Conservation (phyloP, 345 rosid genomes). For the Boechera retrofracta region DNA sequence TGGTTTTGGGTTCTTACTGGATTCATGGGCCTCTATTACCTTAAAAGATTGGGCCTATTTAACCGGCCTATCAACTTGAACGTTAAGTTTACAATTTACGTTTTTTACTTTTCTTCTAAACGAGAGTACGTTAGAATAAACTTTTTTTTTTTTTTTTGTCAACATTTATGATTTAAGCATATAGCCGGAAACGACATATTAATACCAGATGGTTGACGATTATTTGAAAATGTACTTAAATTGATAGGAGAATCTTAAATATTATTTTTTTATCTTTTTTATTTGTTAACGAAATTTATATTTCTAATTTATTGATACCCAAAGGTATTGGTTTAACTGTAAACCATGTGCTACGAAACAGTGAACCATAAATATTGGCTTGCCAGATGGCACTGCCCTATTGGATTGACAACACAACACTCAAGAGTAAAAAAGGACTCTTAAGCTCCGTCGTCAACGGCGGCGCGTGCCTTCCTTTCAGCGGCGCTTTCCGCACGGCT, state of each 20-base stretch:
- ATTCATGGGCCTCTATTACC: background rate
- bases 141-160: background rate
- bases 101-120: background rate
- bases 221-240: background rate
- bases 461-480: slow-evolving; percentile 42
- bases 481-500: slow-evolving; percentile 27
- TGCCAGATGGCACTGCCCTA: slow-evolving; percentile 30
- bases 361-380: slow-evolving; percentile 10
- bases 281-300: background rate
- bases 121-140: background rate
- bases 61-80: background rate
- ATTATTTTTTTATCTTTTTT: too few relatives aligned
- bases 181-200: background rate
- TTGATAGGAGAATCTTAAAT: background rate
- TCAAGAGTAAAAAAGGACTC: background rate
- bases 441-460: slow-evolving; percentile 29
- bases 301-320: slow-evolving; percentile 18
- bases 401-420: slow-evolving; percentile 12
- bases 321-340: slow-evolving; percentile 16
- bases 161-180: background rate
- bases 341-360: slow-evolving; percentile 35
- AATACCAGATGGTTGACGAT: background rate
- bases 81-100: background rate
- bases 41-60: background rate
- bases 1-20: slow-evolving; percentile 31